Conservation (phyloP, 1,284 basidiomycete species). For the Ceratobasidium sp. region DNA sequence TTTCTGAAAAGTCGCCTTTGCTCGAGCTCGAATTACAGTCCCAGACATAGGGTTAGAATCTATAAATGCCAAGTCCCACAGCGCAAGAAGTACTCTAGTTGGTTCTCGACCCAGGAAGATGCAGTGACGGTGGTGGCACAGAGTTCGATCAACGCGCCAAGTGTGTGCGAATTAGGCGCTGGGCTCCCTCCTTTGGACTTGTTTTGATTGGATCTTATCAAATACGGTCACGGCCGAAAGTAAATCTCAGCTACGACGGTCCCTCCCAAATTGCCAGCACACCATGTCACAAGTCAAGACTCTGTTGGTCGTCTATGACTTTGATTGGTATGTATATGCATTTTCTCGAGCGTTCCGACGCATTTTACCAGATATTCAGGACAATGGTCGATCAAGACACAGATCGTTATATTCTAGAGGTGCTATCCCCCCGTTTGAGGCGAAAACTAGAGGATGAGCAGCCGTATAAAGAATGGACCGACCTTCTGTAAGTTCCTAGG, state of each 20-base stretch:
- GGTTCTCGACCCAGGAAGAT: background rate
- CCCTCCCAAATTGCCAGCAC: conserved; percentile 6
- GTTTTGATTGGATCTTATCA: conserved; percentile 17
- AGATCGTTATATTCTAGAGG: conserved; percentile 96
- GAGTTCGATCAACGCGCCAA: conserved; percentile 9
- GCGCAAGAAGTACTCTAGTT: background rate
- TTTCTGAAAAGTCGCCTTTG: conserved; percentile 37
- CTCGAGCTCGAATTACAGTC: conserved; percentile 30
- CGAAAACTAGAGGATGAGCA: conserved; percentile 82
- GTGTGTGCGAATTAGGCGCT: conserved; percentile 25
- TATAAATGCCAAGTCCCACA: conserved; percentile 4
- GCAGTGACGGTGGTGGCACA: conserved; percentile 33
- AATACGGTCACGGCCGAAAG: background rate
- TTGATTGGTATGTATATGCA: conserved; percentile 85
- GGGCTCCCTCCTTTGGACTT: conserved; percentile 13
- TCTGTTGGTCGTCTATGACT: conserved; percentile 95
- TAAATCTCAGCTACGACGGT: conserved; percentile 10
- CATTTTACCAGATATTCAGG: conserved; percentile 60
- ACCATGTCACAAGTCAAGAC: conserved; percentile 59
- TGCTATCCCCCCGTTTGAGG: conserved; percentile 87
- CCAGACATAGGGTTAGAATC: conserved; percentile 16
- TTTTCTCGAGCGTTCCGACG: background rate
- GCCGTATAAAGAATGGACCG: conserved; percentile 85
- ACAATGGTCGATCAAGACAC: conserved; percentile 96
- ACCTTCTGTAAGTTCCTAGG: conserved; percentile 81